Conservation (phyloP, 345 rosid genomes). For the sweet orange (Citrus sinensis) region DVS_A1.0 CM039163.1:46097001-46097500, state of each 20-base stretch:
- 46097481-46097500: not conserved
- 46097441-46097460: not conserved
- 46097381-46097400: not conserved
- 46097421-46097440: not conserved
- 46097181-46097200: slow-evolving; percentile 86
- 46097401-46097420: not conserved
- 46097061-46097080: slow-evolving; percentile 52
- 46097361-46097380: not conserved
- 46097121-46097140: slow-evolving; percentile 45
- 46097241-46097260: too few species aligned
- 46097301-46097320: not conserved
- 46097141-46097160: slow-evolving; percentile 68
- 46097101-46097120: slow-evolving; percentile 38
- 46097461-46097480: not conserved
- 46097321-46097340: not conserved
- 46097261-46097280: not conserved
- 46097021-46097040: not conserved
- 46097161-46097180: slow-evolving; percentile 69
- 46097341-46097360: not conserved
- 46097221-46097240: not conserved
- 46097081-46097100: slow-evolving; percentile 48
- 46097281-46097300: not conserved
- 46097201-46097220: slow-evolving; percentile 30
- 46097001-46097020: not conserved
- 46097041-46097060: slow-evolving; percentile 52